A percentile compares a stretch with the other conserved stretches of the same genome.
Conservation (phyloP, 2,329 filamentous ascomycete species). For the Daldinia sp. region DNA sequence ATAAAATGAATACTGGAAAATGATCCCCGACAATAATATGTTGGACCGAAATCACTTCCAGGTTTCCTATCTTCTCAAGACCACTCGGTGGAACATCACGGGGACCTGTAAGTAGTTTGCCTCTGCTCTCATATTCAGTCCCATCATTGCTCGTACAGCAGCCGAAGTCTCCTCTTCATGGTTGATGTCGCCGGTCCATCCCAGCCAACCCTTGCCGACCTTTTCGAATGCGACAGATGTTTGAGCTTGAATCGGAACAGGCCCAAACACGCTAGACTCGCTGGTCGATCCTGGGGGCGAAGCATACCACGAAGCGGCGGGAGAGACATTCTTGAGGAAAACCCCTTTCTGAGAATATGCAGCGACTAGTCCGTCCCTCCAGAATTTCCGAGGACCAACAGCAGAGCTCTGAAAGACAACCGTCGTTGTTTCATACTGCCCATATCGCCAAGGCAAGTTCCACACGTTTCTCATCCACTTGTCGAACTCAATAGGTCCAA, state of each 20-base stretch:
- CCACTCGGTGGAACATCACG: background rate
- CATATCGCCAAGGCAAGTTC: slow-evolving; percentile 13
- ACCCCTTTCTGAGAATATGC: slow-evolving; percentile 11
- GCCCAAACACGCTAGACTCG: slow-evolving; percentile 7
- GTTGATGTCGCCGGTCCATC: slow-evolving; percentile 17
- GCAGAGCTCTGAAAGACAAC: slow-evolving; percentile 12
- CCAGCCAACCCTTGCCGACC: slow-evolving; percentile 18
- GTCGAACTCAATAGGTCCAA: background rate
- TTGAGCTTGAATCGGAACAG: background rate
- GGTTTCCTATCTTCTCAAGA: background rate
- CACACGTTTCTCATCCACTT: slow-evolving; percentile 14
- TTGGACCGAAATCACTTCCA: background rate
- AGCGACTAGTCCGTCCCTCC: slow-evolving; percentile 10
- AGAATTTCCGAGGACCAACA: slow-evolving; percentile 6
- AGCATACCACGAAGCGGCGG: slow-evolving; percentile 19
- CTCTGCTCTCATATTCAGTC: slow-evolving; percentile 9
- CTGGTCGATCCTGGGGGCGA: background rate
- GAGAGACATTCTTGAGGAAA: slow-evolving; percentile 10
- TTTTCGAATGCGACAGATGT: slow-evolving; percentile 18
- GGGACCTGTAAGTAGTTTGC: background rate
- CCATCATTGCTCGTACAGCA: slow-evolving; percentile 25
- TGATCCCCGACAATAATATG: background rate
- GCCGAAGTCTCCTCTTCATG: background rate
- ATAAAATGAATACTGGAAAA: background rate
- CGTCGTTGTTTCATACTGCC: slow-evolving; percentile 5